These are phyloP conservation scores for Trametes hirsuta DNA, from an alignment of 1,284 basidiomycete species.

Conservation along the genomic window DNA sequence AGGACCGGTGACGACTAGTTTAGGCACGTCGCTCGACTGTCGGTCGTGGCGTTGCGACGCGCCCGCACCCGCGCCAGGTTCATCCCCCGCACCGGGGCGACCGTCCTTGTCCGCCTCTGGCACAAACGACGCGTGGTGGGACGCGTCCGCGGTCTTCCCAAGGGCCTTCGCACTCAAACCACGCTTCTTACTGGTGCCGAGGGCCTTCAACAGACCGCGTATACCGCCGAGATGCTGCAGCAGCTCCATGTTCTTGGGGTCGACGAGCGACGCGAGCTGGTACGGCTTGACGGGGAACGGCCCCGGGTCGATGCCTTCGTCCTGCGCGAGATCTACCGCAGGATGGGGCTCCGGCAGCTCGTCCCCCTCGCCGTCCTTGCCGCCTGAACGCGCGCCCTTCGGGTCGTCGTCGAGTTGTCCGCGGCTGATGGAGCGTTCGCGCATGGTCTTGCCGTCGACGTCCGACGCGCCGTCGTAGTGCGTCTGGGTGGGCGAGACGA, in stretches of 20 bases:
- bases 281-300: conserved; percentile 78
- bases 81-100: conserved; percentile 22
- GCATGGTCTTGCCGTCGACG: conserved; percentile 31
- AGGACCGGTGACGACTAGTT: conserved; percentile 49
- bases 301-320: conserved; percentile 66
- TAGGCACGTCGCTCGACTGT: conserved; percentile 35
- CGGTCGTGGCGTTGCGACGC: conserved; percentile 44
- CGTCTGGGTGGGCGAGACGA: conserved; percentile 42
- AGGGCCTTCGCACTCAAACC: conserved; percentile 50
- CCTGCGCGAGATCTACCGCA: conserved; percentile 49
- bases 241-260: conserved; percentile 80
- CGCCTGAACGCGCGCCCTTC: conserved; percentile 18
- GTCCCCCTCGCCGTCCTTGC: conserved; percentile 32
- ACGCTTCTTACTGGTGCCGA: conserved; percentile 70
- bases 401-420: conserved; percentile 25
- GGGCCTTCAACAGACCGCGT: conserved; percentile 65
- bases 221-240: conserved; percentile 80
- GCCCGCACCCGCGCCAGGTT: conserved; percentile 31
- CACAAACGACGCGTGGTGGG: conserved; percentile 14
- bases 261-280: conserved; percentile 84
- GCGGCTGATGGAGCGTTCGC: conserved; percentile 28
- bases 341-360: conserved; percentile 34
- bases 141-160: conserved; percentile 9
- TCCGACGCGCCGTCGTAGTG: conserved; percentile 40
- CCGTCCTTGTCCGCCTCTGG: conserved; percentile 16